Evolutionary conservation across 306 rosid species (phyloP).

Genomic region (Corylus heterophylla): DNA sequence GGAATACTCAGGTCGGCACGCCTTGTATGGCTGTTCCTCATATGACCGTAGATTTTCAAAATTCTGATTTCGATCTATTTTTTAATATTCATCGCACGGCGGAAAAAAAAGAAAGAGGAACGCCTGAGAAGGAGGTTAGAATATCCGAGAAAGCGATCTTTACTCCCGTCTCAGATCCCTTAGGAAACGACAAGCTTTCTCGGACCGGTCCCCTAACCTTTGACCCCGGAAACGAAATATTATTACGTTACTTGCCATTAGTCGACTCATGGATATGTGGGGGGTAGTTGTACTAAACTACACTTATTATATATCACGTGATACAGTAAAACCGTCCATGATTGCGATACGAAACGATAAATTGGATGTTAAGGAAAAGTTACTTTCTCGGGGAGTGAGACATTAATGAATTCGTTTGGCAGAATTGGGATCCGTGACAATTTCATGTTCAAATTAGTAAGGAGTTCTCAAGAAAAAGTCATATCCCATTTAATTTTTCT

Average conservation of each 20-base stretch:
- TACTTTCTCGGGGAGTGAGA: not conserved
- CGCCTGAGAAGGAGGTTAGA: conserved; percentile 27
- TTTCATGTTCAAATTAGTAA: too few relatives aligned
- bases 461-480: not conserved
- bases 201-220: conserved; percentile 11
- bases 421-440: too few relatives aligned
- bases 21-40: not conserved
- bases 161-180: conserved; percentile 48
- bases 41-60: not conserved
- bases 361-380: not conserved
- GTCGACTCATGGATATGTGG: conserved; percentile 39
- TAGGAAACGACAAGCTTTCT: conserved; percentile 61
- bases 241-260: conserved; percentile 63
- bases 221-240: conserved; percentile 15
- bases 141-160: conserved; percentile 42
- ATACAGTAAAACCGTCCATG: conserved; percentile 36
- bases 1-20: not conserved
- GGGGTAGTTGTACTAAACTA: conserved; percentile 23
- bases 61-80: not conserved
- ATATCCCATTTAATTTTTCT: too few relatives aligned
- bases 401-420: too few relatives aligned
- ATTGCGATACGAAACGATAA: conserved; percentile 39
- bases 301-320: conserved; percentile 47
- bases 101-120: not conserved
- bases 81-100: conserved; percentile 4